phyloP scores from a whole-genome alignment of 345 rosid species.

The Eucalyptus marginata region DNA sequence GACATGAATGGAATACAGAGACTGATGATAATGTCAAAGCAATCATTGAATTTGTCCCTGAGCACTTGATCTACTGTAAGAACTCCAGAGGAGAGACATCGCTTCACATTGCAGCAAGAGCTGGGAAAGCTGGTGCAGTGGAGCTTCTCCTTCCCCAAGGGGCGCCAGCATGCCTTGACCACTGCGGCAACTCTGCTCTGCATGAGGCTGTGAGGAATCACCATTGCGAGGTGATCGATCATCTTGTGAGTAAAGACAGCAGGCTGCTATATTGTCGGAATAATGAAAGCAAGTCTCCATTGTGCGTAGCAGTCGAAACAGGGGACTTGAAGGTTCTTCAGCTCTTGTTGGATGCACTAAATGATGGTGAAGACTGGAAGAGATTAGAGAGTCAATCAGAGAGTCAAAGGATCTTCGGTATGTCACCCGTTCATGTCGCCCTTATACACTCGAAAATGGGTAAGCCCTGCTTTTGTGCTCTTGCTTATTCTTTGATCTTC shows the following conservation, averaged over 20 bases:
- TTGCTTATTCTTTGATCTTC: neutral
- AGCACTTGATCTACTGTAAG: neutral
- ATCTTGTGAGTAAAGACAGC: neutral
- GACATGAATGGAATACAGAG: no score
- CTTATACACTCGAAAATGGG: accelerated
- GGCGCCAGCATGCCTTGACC: accelerated
- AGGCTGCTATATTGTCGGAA: neutral
- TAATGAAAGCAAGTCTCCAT: neutral
- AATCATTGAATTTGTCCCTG: accelerated
- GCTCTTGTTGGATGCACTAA: neutral
- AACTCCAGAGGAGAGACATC: neutral
- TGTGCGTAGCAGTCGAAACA: neutral
- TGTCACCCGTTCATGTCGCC: neutral
- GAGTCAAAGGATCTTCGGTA: neutral
- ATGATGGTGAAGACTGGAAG: neutral
- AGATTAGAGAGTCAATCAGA: neutral
- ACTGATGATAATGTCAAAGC: neutral
- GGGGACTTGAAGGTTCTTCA: neutral
- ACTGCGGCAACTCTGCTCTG: neutral
- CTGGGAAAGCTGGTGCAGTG: neutral
- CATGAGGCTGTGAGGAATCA: neutral
- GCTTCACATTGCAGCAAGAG: neutral
- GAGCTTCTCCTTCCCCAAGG: neutral
- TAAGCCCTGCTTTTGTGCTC: neutral
- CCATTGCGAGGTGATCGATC: accelerated